phyloP scores from a whole-genome alignment of 2,329 filamentous ascomycete species.

The Penicillium sp. region DNA sequence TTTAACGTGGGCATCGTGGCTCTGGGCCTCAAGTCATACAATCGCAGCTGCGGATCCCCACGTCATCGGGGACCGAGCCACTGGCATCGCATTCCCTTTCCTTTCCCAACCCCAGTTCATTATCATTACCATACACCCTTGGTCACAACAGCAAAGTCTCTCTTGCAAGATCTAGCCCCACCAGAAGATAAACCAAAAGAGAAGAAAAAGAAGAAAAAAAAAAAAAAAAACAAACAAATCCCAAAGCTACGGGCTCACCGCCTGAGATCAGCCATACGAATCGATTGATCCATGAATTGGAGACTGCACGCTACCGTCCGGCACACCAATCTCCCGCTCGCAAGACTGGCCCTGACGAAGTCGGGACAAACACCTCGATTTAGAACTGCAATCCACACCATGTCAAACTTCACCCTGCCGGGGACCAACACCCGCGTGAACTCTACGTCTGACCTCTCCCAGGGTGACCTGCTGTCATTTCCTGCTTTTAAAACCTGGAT shows the following conservation, averaged over 20 bases:
- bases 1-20: too few relatives aligned
- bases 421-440: conserved; percentile 44
- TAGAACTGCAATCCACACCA: conserved; percentile 17
- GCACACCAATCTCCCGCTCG: not conserved
- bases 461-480: conserved; percentile 53
- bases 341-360: not conserved
- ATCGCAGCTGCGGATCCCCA: not conserved
- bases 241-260: not conserved
- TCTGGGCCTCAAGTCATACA: too few relatives aligned
- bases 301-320: conserved; percentile 4
- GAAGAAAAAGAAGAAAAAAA: not conserved
- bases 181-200: not conserved
- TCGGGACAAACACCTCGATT: conserved; percentile 1
- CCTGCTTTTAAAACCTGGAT: conserved; percentile 62
- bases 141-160: not conserved
- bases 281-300: conserved; percentile 9
- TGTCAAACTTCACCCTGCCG: conserved; percentile 50
- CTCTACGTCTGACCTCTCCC: conserved; percentile 47
- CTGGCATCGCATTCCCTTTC: not conserved
- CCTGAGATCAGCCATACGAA: not conserved
- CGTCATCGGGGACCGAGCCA: not conserved
- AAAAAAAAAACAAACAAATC: not conserved
- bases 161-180: not conserved
- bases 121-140: not conserved
- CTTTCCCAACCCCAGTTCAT: not conserved